Percentiles rank a stretch among this genome's conserved stretches.
Evolutionary conservation across 2,329 filamentous ascomycete genomes (phyloP).

Genomic region (Hypoxylon sp.): DNA sequence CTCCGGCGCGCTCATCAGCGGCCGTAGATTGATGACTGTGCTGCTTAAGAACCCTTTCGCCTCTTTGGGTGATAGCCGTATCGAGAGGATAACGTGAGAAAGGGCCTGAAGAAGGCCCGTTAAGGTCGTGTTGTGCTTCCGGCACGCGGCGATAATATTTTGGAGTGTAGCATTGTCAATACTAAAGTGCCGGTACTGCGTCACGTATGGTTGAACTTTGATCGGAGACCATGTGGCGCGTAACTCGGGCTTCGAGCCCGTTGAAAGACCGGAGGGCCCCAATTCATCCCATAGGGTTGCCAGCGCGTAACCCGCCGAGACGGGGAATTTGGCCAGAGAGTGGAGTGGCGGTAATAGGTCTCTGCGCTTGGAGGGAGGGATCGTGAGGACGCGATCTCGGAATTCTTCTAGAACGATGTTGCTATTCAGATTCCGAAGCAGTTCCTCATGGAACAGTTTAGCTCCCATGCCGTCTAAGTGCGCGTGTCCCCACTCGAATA

Average conservation of each 20-base stretch:
- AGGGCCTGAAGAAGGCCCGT: conserved; percentile 45
- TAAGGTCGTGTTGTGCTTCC: conserved; percentile 42
- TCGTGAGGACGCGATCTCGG: conserved; percentile 31
- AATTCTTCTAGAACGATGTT: not conserved
- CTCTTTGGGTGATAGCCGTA: conserved; percentile 16
- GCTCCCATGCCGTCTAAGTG: conserved; percentile 37
- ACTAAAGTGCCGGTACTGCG: conserved; percentile 31
- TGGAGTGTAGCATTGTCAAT: conserved; percentile 19
- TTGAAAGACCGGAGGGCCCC: conserved; percentile 12
- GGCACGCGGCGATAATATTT: conserved; percentile 38
- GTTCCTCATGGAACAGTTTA: conserved; percentile 41
- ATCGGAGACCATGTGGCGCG: conserved; percentile 37
- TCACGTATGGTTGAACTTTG: conserved; percentile 15
- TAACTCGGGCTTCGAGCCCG: not conserved
- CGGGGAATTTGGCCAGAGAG: conserved; percentile 32
- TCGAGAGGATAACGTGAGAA: conserved; percentile 30
- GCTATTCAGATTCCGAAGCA: conserved; percentile 33
- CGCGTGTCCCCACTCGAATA: conserved; percentile 41
- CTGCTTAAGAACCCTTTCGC: conserved; percentile 34
- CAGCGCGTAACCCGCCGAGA: conserved; percentile 25
- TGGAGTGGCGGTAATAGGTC: conserved; percentile 32
- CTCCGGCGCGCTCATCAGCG: conserved; percentile 30
- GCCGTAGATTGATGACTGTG: conserved; percentile 43
- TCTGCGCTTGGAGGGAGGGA: conserved; percentile 21
- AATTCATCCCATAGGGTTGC: conserved; percentile 31